Base-by-base conservation (phyloP, 352 stramenopile species). In the Phytophthora constricta region DNA sequence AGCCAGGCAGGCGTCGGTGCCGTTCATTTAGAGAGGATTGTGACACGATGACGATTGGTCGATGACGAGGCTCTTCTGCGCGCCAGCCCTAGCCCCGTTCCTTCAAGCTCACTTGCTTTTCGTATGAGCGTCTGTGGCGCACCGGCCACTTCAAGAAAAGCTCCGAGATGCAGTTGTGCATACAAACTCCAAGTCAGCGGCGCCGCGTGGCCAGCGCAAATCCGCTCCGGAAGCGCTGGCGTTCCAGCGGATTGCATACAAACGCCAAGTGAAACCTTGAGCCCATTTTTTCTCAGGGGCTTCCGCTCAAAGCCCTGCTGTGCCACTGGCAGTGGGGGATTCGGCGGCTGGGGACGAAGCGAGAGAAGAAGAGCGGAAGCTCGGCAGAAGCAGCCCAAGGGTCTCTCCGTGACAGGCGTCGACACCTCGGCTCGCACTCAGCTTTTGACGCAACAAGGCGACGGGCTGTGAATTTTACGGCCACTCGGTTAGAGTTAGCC, bases 311-410 rank as follows among this genome's bases (percentile, higher is more conserved):
- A 16, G 17, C 14, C 16, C 17, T 62, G 41, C 45, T 33, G 45
- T 34, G 19, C 34, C 31, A 13, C 23, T 34, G 26, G 33, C 64
- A 78, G 70, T 75, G 70, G 52, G 61, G 65, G 73, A 78, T 51
- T 51, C 33, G 45, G 5, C 11, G 7, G 7, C 22, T 16, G 14
- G 45, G 45, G 69, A 58, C 51, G 57, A 23, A 45, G 41, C 34
- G 62, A 33, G 28, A 41, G 65, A 68, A 69, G 53, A 63, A 75
- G 64, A 66, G 64, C 54, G 58, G 64, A 70, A 70, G 63, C 39
- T 27, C 17, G 17, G 7, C 2, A 26, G 42, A 26, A 55, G 49
- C n/a, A 46, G 22, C 31, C 19, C 34, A 42, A 34, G 19, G 14
- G 47, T 22, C 42, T 42, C 55, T 62, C 60, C 53, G 66, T 54